Base-by-base conservation (phyloP, 257 asterid genomes). In the Ballota nigra region DNA sequence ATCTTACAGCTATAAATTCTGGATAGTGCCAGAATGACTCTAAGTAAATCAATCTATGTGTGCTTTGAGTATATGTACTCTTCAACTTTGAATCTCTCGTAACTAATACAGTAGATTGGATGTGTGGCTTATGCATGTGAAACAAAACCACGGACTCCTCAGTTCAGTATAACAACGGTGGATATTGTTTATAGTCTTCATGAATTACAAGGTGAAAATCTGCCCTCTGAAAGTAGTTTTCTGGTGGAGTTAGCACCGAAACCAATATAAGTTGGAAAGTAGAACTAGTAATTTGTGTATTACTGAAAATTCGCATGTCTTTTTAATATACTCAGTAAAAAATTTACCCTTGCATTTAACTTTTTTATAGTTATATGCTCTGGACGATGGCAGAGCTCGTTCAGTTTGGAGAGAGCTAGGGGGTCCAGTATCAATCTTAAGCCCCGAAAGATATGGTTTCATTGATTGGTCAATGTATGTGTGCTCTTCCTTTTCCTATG, bases 391-490 rank as follows among this genome's bases (percentile, higher is more conserved):
- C 60, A 77, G 73, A 69, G 86, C 96, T 33, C 93, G 79, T 24
- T 41, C 87, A 19, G 43, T 82, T 47, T 95, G 99, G 99, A 88
- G 88, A 79, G 91, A 80, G 70, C 84, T 92, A 69, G 97, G 95
- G 72, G 89, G 90, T 45, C 82, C 84, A 74, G 86, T 95, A 69
- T 88, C 88, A 68, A 76, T 85, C 77, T 80, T 95, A 83, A 83
- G 86, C 75, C 90, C 85, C n/a, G 97, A 87, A 80, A 83, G 86
- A 89, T 85, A 78, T 83, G 82, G 86, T 69, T 82, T 69, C 72
- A 83, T 88, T 82, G 99, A 94, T 83, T 94, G 99, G 99, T 86
- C 97, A 68, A 84, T 78, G 99, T 94, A 85, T 70, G 92, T 77
- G 43, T 62, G 33, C 80, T 77, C 82, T 77, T 73, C 73, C 75